A percentile compares a stretch with the other conserved stretches of the same genome.
Conservation (phyloP, 2,329 filamentous ascomycete species). For the Tolypocladium endophyticum region DNA sequence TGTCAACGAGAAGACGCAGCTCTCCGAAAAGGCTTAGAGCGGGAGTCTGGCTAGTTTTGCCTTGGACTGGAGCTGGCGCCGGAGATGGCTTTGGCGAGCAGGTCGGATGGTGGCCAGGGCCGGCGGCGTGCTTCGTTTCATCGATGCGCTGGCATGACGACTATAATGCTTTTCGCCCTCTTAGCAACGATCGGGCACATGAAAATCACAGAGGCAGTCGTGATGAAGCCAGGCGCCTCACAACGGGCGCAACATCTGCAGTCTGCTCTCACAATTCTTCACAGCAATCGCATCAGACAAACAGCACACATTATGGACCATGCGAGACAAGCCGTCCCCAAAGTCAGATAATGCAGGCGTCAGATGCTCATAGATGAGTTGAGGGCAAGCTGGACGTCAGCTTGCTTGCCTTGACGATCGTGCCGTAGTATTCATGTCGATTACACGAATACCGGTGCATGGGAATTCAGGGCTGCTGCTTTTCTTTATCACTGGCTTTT, state of each 20-base stretch:
- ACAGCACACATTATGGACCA: background rate
- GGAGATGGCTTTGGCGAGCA: background rate
- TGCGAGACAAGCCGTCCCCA: background rate
- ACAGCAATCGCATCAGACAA: background rate
- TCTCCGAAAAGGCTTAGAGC: conserved; percentile 21
- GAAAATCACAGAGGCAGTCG: background rate
- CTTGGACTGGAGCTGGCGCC: background rate
- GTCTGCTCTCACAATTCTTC: background rate
- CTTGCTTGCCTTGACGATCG: background rate
- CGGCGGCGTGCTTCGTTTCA: background rate
- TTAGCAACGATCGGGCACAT: background rate
- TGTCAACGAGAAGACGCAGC: conserved; percentile 24
- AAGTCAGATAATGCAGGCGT: background rate
- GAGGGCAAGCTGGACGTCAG: background rate
- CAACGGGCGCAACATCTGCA: background rate
- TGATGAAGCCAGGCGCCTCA: background rate
- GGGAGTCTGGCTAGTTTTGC: no score
- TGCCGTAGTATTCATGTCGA: background rate
- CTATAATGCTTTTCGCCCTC: background rate
- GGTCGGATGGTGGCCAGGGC: background rate
- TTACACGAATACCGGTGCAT: background rate
- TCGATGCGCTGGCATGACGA: background rate
- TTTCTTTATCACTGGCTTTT: background rate
- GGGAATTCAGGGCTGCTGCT: background rate
- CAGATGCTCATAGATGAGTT: background rate